Conservation (phyloP, 352 stramenopile species). For the Phytophthora aleatoria region DNA sequence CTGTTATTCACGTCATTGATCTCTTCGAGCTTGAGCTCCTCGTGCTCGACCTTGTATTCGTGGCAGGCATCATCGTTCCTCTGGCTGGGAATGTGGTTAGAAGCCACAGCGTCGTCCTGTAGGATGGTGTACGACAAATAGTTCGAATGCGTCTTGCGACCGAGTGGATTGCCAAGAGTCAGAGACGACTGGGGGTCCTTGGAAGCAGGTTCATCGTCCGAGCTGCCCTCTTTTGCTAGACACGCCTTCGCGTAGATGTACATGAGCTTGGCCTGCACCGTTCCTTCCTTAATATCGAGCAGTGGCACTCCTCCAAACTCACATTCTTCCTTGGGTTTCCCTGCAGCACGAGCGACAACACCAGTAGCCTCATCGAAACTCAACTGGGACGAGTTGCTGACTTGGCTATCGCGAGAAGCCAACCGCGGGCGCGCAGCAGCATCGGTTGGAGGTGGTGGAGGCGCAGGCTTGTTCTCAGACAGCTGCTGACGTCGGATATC, state of each 20-base stretch:
- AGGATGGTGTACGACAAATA: conserved; percentile 49
- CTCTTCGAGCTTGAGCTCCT: conserved; percentile 10
- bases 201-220: conserved; percentile 18
- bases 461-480: conserved; percentile 18
- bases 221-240: conserved; percentile 58
- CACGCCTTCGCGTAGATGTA: conserved; percentile 79
- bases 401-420: conserved; percentile 32
- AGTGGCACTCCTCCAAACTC: conserved; percentile 69
- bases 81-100: conserved; percentile 21
- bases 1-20: background rate
- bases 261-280: conserved; percentile 70
- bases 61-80: conserved; percentile 4
- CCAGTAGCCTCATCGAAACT: conserved; percentile 50
- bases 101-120: conserved; percentile 29
- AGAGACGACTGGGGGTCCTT: conserved; percentile 25
- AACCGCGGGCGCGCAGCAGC: conserved; percentile 16
- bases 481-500: conserved; percentile 20
- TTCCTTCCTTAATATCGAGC: conserved; percentile 64
- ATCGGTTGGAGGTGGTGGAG: background rate
- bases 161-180: conserved; percentile 40
- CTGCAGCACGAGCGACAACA: conserved; percentile 63
- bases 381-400: conserved; percentile 40
- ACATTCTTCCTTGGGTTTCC: conserved; percentile 60
- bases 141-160: conserved; percentile 40
- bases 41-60: conserved; percentile 1